phyloP scores from a whole-genome alignment of 345 rosid genomes.

The Atalantia buxifolia region DNA sequence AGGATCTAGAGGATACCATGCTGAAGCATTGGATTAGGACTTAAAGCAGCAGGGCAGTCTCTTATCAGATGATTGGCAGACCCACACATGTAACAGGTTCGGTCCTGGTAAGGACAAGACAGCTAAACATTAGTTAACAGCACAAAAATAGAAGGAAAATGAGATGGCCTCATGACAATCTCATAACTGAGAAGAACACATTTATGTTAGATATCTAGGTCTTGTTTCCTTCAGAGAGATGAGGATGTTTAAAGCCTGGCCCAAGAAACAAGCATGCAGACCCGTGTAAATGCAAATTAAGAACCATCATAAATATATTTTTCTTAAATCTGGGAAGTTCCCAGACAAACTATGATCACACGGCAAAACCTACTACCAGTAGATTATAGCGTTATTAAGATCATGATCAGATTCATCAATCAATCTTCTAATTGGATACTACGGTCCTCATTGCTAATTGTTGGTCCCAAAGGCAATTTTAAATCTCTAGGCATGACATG shows the following conservation, averaged over 20 bases:
- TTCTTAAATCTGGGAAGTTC: neutral
- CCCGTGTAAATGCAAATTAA: neutral
- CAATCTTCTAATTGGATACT: neutral
- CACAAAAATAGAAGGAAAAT: neutral
- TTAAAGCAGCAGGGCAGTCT: conserved; percentile 40
- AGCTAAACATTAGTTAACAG: neutral
- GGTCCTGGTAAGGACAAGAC: conserved; percentile 25
- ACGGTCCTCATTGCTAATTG: neutral
- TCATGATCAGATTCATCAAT: neutral
- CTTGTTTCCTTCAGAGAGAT: neutral
- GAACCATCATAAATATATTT: neutral
- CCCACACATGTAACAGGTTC: conserved; percentile 50
- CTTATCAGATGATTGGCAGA: conserved; percentile 48
- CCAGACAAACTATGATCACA: neutral
- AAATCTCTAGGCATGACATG: neutral
- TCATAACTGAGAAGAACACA: neutral
- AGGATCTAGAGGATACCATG: conserved; percentile 24
- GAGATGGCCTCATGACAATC: neutral
- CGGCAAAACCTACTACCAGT: neutral
- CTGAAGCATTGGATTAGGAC: conserved; percentile 28
- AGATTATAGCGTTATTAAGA: neutral
- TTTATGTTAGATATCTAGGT: neutral
- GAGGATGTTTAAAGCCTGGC: neutral
- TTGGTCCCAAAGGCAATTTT: neutral
- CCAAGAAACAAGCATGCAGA: neutral